These are phyloP conservation scores for Cladosporium sp. DNA, from an alignment of 2,329 filamentous ascomycete species.

Conservation along the genomic window DNA sequence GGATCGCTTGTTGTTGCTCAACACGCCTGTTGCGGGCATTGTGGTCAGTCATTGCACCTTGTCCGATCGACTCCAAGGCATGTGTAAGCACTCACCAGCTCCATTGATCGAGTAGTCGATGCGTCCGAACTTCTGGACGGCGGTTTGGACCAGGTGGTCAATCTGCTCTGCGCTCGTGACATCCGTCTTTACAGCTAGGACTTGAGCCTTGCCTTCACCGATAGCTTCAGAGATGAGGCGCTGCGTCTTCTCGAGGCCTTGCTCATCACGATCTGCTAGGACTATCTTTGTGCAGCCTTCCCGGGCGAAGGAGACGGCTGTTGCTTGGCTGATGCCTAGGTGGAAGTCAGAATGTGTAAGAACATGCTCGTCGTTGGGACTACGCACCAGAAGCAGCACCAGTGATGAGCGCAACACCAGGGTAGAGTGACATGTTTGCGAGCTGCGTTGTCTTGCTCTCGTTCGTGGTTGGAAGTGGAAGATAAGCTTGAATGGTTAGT, in stretches of 20 bases:
- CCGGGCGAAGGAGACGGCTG: slow-evolving; percentile 41
- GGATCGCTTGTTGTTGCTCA: slow-evolving; percentile 36
- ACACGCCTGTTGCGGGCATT: slow-evolving; percentile 30
- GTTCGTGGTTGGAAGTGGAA: too few relatives aligned
- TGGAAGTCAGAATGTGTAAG: neutral
- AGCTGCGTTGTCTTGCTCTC: neutral
- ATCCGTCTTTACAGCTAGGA: slow-evolving; percentile 32
- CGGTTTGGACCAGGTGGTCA: slow-evolving; percentile 29
- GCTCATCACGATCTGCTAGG: slow-evolving; percentile 37
- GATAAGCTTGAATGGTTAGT: too few relatives aligned
- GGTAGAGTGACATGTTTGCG: slow-evolving; percentile 24
- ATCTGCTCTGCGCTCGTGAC: slow-evolving; percentile 35
- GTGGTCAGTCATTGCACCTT: too few relatives aligned
- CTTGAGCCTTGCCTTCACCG: slow-evolving; percentile 19
- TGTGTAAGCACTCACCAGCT: slow-evolving; percentile 27
- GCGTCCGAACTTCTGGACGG: slow-evolving; percentile 35
- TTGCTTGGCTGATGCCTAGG: slow-evolving; percentile 42
- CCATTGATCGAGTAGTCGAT: slow-evolving; percentile 48
- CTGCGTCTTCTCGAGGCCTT: slow-evolving; percentile 33
- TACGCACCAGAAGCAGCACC: slow-evolving; percentile 31
- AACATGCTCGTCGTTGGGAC: slow-evolving; percentile 4
- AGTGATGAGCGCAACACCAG: slow-evolving; percentile 32
- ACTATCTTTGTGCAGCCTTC: slow-evolving; percentile 43
- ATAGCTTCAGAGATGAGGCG: slow-evolving; percentile 27
- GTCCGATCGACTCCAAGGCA: too few relatives aligned